Evolutionary conservation across 352 stramenopile genomes (phyloP).

Genomic region (Phytophthora ohioensis): DNA sequence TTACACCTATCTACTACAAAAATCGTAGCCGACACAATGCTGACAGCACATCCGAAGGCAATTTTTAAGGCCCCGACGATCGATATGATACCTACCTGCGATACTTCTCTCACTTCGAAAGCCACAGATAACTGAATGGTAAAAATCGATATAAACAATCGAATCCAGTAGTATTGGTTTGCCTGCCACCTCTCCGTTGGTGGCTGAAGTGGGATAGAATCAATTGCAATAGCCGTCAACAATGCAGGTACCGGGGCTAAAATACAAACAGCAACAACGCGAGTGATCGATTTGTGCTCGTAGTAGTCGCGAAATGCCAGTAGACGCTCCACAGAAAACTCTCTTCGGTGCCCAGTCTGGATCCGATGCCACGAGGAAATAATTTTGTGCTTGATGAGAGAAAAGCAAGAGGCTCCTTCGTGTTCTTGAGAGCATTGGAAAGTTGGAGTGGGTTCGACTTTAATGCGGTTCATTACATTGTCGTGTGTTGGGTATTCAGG

Average conservation of each 20-base stretch:
- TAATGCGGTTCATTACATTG: not conserved
- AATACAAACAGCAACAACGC: conserved; percentile 1
- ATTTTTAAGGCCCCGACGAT: conserved; percentile 1
- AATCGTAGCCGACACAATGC: conserved; percentile 10
- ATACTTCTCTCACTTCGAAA: conserved; percentile 8
- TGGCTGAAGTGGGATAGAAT: conserved; percentile 7
- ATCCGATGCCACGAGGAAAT: not conserved
- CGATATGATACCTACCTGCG: conserved; percentile 12
- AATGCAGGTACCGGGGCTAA: conserved; percentile 18
- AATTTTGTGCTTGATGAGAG: not conserved
- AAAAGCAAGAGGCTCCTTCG: not conserved
- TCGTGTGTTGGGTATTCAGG: too few relatives aligned
- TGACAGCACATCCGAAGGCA: not conserved
- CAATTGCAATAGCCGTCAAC: not conserved
- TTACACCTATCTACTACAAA: conserved; percentile 3
- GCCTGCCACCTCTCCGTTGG: conserved; percentile 5
- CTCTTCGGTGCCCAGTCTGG: conserved; percentile 7
- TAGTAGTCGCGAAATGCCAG: conserved; percentile 18
- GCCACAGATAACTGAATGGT: conserved; percentile 2
- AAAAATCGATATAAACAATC: conserved; percentile 12
- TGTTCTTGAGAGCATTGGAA: too few relatives aligned
- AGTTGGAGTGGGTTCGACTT: not conserved
- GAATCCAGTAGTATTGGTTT: conserved; percentile 3
- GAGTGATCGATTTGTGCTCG: not conserved
- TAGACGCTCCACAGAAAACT: conserved; percentile 5